Base-by-base conservation (phyloP, 2,329 filamentous ascomycete species). In the Magnaporthales sp. region DNA sequence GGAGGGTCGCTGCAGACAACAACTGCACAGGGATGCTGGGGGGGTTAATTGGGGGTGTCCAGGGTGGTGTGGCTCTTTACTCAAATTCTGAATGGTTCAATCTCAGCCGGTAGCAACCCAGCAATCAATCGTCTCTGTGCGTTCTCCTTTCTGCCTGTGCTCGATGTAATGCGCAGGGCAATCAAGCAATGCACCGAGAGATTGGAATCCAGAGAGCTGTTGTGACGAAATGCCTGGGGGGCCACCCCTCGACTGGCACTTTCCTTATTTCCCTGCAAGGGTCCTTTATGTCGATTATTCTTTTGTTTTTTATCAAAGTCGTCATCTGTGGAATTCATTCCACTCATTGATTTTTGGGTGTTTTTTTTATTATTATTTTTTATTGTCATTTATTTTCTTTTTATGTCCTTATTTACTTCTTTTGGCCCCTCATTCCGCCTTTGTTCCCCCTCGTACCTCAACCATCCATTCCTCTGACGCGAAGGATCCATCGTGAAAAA, bases 131-230 rank as follows among this genome's bases (percentile, higher is more conserved):
- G 65, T 22, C 61, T 46, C 38, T 46, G 38, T 46, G 38, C 38
- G 38, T 46, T 38, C 46, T 38, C 60, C 30, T 29, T 66, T 66
- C 66, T 63, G 60, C 38, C 66, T 66, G 26, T 56, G 61, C 51
- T 63, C 19, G 38, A 46, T 65, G 66, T 61, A 51, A 67, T 67
- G 66, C 66, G 38, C 60, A 31, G 61, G 61, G 66, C 66, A 67
- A 67, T 67, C 65, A 62, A 64, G 38, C 61, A 67, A 67, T 67
- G 66, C 66, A 67, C 15, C 63, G 24, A 65, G 63, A 65, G 38
- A 65, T 65, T 65, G 63, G 63, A 24, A 27, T 26, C 24, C 24
- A 24, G 54, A 31, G 10, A 65, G 24, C 24, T 46, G 8, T 19
- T 38, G 63, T 64, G 63, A 51, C 56, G 32, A 54, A 65, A 54